Percentiles rank a stretch among this genome's conserved stretches.
Evolutionary conservation across 129 eudicot genomes (phyloP).

Genomic region (Daucus carota): DH1_v3.0 NC_030389.2:29842001-29842500

Average conservation of each 20-base stretch:
- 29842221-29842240: constrained; percentile 34
- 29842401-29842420: constrained; percentile 53
- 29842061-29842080: constrained; percentile 38
- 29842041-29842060: constrained; percentile 63
- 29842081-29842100: constrained; percentile 23
- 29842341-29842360: constrained; percentile 64
- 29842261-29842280: constrained; percentile 50
- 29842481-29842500: constrained; percentile 36
- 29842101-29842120: constrained; percentile 31
- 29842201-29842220: constrained; percentile 48
- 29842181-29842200: constrained; percentile 27
- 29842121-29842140: constrained; percentile 40
- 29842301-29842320: constrained; percentile 28
- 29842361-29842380: constrained; percentile 52
- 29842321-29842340: constrained; percentile 47
- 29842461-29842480: constrained; percentile 48
- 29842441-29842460: constrained; percentile 58
- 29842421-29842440: constrained; percentile 42
- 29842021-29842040: constrained; percentile 43
- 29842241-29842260: constrained; percentile 55
- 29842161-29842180: constrained; percentile 49
- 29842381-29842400: constrained; percentile 28
- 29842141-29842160: constrained; percentile 53
- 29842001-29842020: constrained; percentile 32
- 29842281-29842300: constrained; percentile 30